phyloP scores from a whole-genome alignment of 2,329 filamentous ascomycete genomes.

The Microcyclospora pomicola region DNA sequence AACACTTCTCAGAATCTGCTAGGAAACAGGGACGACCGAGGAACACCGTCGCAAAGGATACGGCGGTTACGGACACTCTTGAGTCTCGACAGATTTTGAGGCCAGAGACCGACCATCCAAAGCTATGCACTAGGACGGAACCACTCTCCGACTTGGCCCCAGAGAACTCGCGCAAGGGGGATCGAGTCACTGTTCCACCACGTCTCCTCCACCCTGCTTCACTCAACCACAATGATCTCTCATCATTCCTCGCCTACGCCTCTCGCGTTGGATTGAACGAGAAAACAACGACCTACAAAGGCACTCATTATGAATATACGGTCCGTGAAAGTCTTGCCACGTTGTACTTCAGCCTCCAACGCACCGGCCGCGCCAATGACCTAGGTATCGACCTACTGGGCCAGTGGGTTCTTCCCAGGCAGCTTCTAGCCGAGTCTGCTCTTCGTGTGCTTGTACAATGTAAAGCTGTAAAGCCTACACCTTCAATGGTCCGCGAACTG shows the following conservation, averaged over 20 bases:
- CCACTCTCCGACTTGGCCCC: too few relatives aligned
- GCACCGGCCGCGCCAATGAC: constrained; percentile 54
- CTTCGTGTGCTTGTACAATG: constrained; percentile 48
- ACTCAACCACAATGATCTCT: constrained; percentile 46
- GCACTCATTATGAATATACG: constrained; percentile 67
- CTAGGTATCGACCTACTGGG: constrained; percentile 63
- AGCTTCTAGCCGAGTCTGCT: constrained; percentile 11
- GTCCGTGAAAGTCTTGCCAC: constrained; percentile 41
- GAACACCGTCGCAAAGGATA: too few relatives aligned
- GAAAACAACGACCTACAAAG: constrained; percentile 48
- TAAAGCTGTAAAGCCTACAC: constrained; percentile 44
- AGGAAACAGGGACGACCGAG: too few relatives aligned
- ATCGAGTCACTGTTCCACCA: too few relatives aligned
- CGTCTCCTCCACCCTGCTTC: too few relatives aligned
- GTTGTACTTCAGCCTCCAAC: constrained; percentile 50
- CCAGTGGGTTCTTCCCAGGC: constrained; percentile 46
- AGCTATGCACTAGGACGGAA: too few relatives aligned
- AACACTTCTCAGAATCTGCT: too few relatives aligned
- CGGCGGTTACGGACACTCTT: too few relatives aligned
- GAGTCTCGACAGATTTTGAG: too few relatives aligned
- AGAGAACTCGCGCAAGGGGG: too few relatives aligned
- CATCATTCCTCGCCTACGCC: constrained; percentile 53
- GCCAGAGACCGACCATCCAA: too few relatives aligned
- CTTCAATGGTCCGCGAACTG: constrained; percentile 55
- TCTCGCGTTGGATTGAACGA: constrained; percentile 41